Conservation (phyloP, 2,329 filamentous ascomycete genomes). For the Sordariomycetes sp. region DNA sequence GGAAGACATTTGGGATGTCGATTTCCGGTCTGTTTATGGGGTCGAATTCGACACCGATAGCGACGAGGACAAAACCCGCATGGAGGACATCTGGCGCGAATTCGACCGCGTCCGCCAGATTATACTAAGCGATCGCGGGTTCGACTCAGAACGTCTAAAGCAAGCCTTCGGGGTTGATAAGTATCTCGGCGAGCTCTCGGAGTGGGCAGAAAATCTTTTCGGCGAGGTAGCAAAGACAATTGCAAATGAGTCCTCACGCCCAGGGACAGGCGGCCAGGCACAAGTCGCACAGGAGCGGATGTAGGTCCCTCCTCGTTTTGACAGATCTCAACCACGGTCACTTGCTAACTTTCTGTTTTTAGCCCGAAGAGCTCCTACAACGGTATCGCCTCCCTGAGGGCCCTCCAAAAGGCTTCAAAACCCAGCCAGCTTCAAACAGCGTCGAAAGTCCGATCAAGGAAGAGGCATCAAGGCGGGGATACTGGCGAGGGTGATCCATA, state of each 20-base stretch:
- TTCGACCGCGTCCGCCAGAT: conserved; percentile 6
- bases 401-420: too few species aligned
- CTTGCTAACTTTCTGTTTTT: too few species aligned
- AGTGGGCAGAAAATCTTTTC: conserved; percentile 7
- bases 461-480: background rate
- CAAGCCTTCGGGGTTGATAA: conserved; percentile 4
- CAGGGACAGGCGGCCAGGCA: background rate
- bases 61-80: conserved; percentile 3
- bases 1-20: conserved; percentile 1
- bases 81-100: conserved; percentile 3
- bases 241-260: background rate
- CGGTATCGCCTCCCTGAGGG: too few species aligned
- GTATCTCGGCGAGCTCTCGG: conserved; percentile 6
- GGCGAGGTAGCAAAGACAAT: conserved; percentile 1
- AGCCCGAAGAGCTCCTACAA: too few species aligned
- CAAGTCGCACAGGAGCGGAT: background rate
- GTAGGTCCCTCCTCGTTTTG: too few species aligned
- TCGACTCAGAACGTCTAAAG: conserved; percentile 4
- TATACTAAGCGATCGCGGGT: background rate
- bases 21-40: conserved; percentile 7
- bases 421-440: too few species aligned
- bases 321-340: too few species aligned
- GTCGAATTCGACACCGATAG: conserved; percentile 6
- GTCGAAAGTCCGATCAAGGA: too few species aligned
- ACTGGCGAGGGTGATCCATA: background rate